Evolutionary conservation across 208 protist species (phyloP).

Genomic region (Willaertia magna): DNA sequence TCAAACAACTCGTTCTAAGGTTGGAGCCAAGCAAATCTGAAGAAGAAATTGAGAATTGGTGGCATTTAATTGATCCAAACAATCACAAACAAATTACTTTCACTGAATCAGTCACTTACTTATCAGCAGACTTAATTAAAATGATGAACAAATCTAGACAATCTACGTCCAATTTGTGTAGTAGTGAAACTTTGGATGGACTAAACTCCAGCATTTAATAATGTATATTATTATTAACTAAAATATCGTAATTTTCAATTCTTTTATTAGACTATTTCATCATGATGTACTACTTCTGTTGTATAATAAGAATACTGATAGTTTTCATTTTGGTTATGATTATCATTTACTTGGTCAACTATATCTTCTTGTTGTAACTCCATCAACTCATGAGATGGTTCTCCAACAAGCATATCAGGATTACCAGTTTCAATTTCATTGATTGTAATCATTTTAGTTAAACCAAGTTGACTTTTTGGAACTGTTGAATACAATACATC

Average conservation of each 20-base stretch:
- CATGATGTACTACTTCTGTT: too few species aligned
- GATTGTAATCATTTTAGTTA: not conserved
- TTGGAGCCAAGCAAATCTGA: slow-evolving; percentile 43
- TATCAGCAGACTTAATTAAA: slow-evolving; percentile 51
- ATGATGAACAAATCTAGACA: slow-evolving; percentile 34
- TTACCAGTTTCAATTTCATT: not conserved
- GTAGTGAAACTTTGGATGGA: too few species aligned
- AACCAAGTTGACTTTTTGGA: not conserved
- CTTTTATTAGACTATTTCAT: too few species aligned
- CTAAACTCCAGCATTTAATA: too few species aligned
- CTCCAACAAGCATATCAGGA: not conserved
- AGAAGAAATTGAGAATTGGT: slow-evolving; percentile 43
- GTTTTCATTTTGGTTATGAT: too few species aligned
- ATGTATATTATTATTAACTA: too few species aligned
- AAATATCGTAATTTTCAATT: too few species aligned
- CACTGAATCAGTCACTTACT: slow-evolving; percentile 51
- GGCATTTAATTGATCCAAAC: slow-evolving; percentile 45
- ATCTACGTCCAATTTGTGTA: too few species aligned
- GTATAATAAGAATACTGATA: too few species aligned
- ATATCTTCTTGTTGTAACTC: too few species aligned
- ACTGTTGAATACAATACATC: not conserved
- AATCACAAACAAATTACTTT: slow-evolving; percentile 63
- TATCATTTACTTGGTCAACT: too few species aligned
- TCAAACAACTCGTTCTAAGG: slow-evolving; percentile 38
- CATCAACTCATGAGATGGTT: too few species aligned